Evolutionary conservation across 2,329 filamentous ascomycete genomes (phyloP), one percentile per base, ranked within the genome.

Genomic region (Madurella mycetomatis): DNA sequence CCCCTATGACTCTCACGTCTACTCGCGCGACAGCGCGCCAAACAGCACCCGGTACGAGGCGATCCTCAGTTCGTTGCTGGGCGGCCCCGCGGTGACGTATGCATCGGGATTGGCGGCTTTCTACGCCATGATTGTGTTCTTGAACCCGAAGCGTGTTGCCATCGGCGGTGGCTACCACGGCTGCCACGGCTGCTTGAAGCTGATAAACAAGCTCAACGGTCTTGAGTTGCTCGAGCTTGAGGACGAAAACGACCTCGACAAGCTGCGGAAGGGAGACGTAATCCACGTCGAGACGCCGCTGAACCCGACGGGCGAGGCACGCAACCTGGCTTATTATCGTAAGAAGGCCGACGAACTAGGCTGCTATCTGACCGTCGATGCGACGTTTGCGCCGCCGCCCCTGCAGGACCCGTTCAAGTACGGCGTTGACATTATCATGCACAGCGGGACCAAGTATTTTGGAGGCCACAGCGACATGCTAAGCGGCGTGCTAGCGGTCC

Each of bases 401-500:
- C 75, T 99, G 55, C 87, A 90, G 68, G 88, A 96, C 65, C 92
- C 94, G 0, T 94, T 97, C 65, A 67, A 70, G 30, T 86, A 81
- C 69, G 92, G 90, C 45, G 90, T 87, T 30, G 92, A 97, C 71
- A 72, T 92, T 1, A 82, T 96, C 34, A 88, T 97, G 89, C 94
- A 99, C 72, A 87, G 82, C 49, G 94, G 91, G 3, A 96, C 92
- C 16, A 99, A 97, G 77, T 99, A 97, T 72, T 83, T 99, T 62
- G 94, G 94, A 17, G 94, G 94, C 0, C 94, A 99, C 73, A 92
- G 87, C 61, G 94, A 99, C 72, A 80, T 97, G 79, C 82, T 97
- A 5, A 95, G 89, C 67, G 94, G 94, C 18, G 86, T 95, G 16
- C 73, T 99, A 30, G 82, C 84, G 0, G 81, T 91, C 5, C 75